Evolutionary conservation across 306 rosid genomes (phyloP).

Genomic region (Lablab purpureus): DNA sequence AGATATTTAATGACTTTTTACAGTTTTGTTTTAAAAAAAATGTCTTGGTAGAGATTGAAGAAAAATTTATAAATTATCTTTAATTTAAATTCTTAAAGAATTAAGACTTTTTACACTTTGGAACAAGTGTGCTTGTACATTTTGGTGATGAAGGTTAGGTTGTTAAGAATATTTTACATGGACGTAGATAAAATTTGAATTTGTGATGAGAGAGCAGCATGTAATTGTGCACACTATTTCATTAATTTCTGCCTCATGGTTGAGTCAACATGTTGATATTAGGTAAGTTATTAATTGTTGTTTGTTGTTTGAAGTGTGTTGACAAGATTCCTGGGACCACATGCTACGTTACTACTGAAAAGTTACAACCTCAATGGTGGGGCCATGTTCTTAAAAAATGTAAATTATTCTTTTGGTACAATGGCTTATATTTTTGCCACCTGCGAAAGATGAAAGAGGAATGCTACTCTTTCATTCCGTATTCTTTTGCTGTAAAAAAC

Average conservation of each 20-base stretch:
- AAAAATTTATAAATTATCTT: no score
- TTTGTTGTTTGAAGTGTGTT: not conserved
- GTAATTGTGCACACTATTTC: not conserved
- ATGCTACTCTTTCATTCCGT: conserved; percentile 13
- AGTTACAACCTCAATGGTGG: conserved; percentile 3
- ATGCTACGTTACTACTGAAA: not conserved
- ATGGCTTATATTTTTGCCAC: conserved; percentile 24
- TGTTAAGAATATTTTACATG: not conserved
- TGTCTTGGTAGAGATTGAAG: no score
- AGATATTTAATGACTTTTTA: no score
- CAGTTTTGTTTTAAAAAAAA: no score
- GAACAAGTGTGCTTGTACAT: not conserved
- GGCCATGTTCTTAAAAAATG: not conserved
- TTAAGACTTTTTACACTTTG: no score
- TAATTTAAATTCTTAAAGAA: no score
- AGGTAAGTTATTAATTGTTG: conserved; percentile 8
- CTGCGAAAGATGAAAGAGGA: not conserved
- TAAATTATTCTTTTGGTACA: not conserved
- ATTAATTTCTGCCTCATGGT: not conserved
- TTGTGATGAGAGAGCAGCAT: not conserved
- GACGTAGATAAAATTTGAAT: not conserved
- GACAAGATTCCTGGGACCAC: conserved; percentile 38
- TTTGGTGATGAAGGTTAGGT: not conserved
- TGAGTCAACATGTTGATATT: not conserved
- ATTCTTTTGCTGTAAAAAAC: conserved; percentile 37